Base-by-base conservation (phyloP, 805 yeast genomes). In the Pichia ethanolica region DNA sequence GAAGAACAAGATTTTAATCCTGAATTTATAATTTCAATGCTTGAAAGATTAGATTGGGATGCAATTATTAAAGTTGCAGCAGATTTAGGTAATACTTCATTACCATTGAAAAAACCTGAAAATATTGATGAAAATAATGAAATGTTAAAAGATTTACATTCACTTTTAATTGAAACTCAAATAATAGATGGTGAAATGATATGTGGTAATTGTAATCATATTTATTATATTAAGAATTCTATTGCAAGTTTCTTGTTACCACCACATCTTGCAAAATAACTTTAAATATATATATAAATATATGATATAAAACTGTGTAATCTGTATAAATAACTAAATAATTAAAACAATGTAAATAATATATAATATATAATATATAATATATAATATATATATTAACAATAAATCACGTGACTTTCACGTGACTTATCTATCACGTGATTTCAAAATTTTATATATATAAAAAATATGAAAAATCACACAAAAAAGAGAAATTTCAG, bases 161-260 rank as follows among this genome's bases (percentile, higher is more conserved):
- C 75, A 4, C 69, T 91, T 52, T 74, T 91, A 48, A 67, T 93
- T 38, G 97, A 91, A 64, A 91, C 97, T 0, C 89, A 83, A 53
- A 87, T 93, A 47, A 64, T 75, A 9, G 91, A 90, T 59, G 99
- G 99, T 3, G 81, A 82, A 59, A 89, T 93, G 98, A 73, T 72
- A 11, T 93, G 99, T 65, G 72, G 76, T 26, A 83, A 83, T 68
- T 93, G 99, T 65, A 82, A 79, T 1, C 97, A 91, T 66, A 72
- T 86, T 7, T 93, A 90, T 68, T 80, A 85, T 70, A 86, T 93
- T 70, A 91, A 90, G 68, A 90, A 89, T 72, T 81, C 93, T 46
- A 89, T 93, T 58, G 97, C 99, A 35, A 91, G 91, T 73, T 85
- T 93, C 68, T 70, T 93, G 48, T 75, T 93, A 35, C 98, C 99